Conservation (phyloP, 1,139 yeast species). For the Suhomyces bokatorum region DNA sequence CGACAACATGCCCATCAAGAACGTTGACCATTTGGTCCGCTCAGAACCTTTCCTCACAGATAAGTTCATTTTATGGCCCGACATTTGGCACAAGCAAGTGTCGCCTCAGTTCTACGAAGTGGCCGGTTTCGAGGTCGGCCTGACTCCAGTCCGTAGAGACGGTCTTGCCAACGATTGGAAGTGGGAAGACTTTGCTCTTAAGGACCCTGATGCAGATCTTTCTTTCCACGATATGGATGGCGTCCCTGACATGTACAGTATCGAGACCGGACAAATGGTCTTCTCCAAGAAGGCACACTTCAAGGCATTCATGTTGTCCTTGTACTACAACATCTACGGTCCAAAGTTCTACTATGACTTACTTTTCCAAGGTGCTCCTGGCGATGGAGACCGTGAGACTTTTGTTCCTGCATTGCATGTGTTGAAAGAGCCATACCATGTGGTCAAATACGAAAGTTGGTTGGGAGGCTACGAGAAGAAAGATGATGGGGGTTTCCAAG, state of each 20-base stretch:
- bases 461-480: slow-evolving; percentile 25
- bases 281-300: slow-evolving; percentile 35
- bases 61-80: slow-evolving; percentile 42
- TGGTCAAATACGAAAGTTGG: slow-evolving; percentile 26
- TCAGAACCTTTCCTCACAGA: slow-evolving; percentile 30
- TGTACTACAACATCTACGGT: slow-evolving; percentile 36
- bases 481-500: slow-evolving; percentile 24
- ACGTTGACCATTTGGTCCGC: slow-evolving; percentile 31
- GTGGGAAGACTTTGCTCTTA: slow-evolving; percentile 23
- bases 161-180: slow-evolving; percentile 32
- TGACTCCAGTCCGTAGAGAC: slow-evolving; percentile 26
- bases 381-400: slow-evolving; percentile 43
- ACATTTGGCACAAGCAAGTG: slow-evolving; percentile 38
- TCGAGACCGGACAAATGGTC: slow-evolving; percentile 41
- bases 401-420: slow-evolving; percentile 41
- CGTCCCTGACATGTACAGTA: slow-evolving; percentile 29
- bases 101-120: slow-evolving; percentile 39
- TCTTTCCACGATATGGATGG: slow-evolving; percentile 38
- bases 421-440: slow-evolving; percentile 36
- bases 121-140: slow-evolving; percentile 34
- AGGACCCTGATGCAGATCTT: slow-evolving; percentile 21
- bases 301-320: slow-evolving; percentile 29
- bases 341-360: slow-evolving; percentile 31
- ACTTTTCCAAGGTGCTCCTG: slow-evolving; percentile 40
- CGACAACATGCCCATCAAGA: slow-evolving; percentile 35